Conservation (phyloP, 345 rosid species). For the Cardiospermum halicacabum region DNA sequence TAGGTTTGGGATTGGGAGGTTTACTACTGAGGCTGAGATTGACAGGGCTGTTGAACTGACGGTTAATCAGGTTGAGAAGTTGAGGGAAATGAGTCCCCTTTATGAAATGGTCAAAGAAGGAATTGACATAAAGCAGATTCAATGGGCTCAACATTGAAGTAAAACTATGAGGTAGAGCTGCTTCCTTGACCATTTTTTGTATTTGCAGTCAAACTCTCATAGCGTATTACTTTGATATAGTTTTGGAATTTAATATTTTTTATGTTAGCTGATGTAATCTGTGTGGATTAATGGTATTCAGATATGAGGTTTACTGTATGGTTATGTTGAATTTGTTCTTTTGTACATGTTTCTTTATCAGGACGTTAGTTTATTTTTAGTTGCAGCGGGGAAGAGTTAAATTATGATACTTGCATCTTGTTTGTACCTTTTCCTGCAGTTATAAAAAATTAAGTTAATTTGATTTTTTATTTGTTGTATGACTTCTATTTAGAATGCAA, state of each 20-base stretch:
- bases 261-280: neutral
- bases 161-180: conserved; percentile 2
- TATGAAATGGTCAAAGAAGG: conserved; percentile 96
- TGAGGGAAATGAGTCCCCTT: conserved; percentile 97
- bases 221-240: conserved; percentile 6
- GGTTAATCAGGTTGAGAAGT: conserved; percentile 76
- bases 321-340: neutral
- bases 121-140: conserved; percentile 72
- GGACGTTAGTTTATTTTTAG: neutral
- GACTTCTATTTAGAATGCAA: no score
- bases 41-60: conserved; percentile 83
- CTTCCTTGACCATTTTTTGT: neutral
- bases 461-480: no score
- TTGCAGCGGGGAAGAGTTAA: neutral
- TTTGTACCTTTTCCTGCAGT: neutral
- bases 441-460: no score
- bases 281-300: neutral
- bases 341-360: neutral
- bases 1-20: conserved; percentile 95
- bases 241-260: conserved; percentile 1
- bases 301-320: neutral
- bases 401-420: neutral
- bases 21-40: conserved; percentile 83
- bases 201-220: conserved; percentile 9
- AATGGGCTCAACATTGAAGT: conserved; percentile 83